Evolutionary conservation across 2,329 filamentous ascomycete species (phyloP), one percentile per base, ranked within the genome.

Genomic region (Colletotrichum liriopes): DNA sequence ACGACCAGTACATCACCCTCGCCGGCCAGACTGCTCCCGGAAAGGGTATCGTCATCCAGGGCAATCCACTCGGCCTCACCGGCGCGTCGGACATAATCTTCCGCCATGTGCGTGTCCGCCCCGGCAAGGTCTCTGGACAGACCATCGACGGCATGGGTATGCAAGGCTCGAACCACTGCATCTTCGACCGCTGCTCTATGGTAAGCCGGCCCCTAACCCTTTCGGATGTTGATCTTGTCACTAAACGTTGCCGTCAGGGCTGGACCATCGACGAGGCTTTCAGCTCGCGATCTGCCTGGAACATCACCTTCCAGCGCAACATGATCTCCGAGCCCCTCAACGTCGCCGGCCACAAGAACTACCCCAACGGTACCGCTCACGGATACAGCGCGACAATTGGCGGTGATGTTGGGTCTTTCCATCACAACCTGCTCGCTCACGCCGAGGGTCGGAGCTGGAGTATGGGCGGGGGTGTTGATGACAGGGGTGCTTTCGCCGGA

Each of bases 11-110:
- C 51, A 80, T 86, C 29, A 83, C 81, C 1, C 83, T 87, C 49
- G 82, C 86, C 0, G 85, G 86, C 1, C 85, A 87, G 74, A 87
- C 85, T 1, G 86, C 86, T 3, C 86, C 86, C 0, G 84, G 85
- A 1, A 84, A 83, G 47, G 83, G 84, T 18, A 82, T 77, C 32
- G 76, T 74, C 5, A 67, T 81, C 37, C 78, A 79, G 56, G 80
- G 80, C 1, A 73, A 75, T 55, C 80, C 80, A 0, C 51, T 81
- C 2, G 79, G 79, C 9, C 75, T 81, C 1, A 79, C 75, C 6
- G 79, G 79, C 1, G 79, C 79, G 1, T 75, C 75, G 2, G 79
- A 81, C 45, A 54, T 78, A 41, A 78, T 77, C 54, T 75, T 76
- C 62, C 70, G 76, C 3, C 76, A 77, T 26, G 41, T 77, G 37